These are phyloP conservation scores for Boletus sp. DNA, from an alignment of 768 basidiomycete species.

Conservation along the genomic window DNA sequence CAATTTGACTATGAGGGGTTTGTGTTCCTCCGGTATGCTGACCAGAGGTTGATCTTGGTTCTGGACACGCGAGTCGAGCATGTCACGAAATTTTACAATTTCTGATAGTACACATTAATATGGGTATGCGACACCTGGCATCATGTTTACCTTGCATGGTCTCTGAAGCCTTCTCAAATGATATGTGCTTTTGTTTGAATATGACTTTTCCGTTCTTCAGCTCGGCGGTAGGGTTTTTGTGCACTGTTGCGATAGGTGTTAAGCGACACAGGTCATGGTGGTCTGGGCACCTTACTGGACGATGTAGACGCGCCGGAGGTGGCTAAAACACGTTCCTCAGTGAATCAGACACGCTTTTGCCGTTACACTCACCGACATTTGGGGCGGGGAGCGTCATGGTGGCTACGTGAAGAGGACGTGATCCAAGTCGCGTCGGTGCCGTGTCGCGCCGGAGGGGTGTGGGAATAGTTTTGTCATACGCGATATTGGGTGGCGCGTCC, in stretches of 20 bases:
- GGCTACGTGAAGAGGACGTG: slow-evolving; percentile 9
- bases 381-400: slow-evolving; percentile 22
- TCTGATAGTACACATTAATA: slow-evolving; percentile 40
- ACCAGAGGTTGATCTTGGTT: slow-evolving; percentile 49
- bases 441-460: slow-evolving; percentile 23
- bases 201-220: slow-evolving; percentile 74
- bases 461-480: slow-evolving; percentile 34
- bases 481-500: slow-evolving; percentile 48
- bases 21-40: slow-evolving; percentile 65
- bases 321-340: slow-evolving; percentile 12
- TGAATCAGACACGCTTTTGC: background rate
- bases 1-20: slow-evolving; percentile 75
- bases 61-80: slow-evolving; percentile 57
- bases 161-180: slow-evolving; percentile 77
- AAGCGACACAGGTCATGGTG: background rate
- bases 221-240: slow-evolving; percentile 51
- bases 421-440: slow-evolving; percentile 16
- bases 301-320: slow-evolving; percentile 6
- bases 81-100: slow-evolving; percentile 73
- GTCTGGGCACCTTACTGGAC: slow-evolving; percentile 16
- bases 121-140: background rate
- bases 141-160: slow-evolving; percentile 68
- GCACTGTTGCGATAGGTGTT: slow-evolving; percentile 31
- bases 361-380: slow-evolving; percentile 16
- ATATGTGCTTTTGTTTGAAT: slow-evolving; percentile 72